Base-by-base conservation (phyloP, 345 rosid genomes). In the Citrus mangshanensis region DNA sequence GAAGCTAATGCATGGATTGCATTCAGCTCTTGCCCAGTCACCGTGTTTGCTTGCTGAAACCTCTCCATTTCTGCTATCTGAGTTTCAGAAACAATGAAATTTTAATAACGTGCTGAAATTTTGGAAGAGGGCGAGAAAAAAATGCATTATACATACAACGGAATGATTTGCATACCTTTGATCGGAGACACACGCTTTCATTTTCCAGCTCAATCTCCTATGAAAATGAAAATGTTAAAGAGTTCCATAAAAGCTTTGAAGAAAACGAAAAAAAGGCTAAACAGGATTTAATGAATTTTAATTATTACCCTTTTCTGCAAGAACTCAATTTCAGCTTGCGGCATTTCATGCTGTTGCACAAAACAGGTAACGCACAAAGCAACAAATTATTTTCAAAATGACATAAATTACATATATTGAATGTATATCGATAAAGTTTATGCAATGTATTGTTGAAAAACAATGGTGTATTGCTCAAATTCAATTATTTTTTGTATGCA, bases 201-300 rank as follows among this genome's bases (percentile, higher is more conserved):
- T 91, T 93, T 73, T 96, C 99, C 82, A 94, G 86, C 81, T 94
- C 98, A 66, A 91, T 91, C 84, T 93, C 99, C 99, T 94, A 75
- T 21, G 34, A 6, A 32, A 49, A 4, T 46, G 24, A 16, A 35
- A 4, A 58, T 55, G 13, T 51, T 12, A 51, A 16, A 35, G 18
- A 7, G 4, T 1, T 51, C 18, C 10, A 9, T 4, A 2, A 19
- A 66, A 19, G 0, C 6, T 59, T 22, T 25, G 63, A 56, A 35
- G 14, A n/a, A 59, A 42, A 16, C 37, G 1, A 35, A 5, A 35
- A 35, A 60, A 35, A 35, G 21, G 28, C 16, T 42, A 42, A 42
- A 2, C 51, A 12, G 4, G 51, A 42, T 10, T 42, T 42, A 42
- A 42, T 42, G 4, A 72, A 35, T 25, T 61, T 13, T 2, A 64